Percentiles rank a stretch among this genome's conserved stretches.
Conservation (phyloP, 2,329 filamentous ascomycete genomes). For the Trichoderma sp. region DNA sequence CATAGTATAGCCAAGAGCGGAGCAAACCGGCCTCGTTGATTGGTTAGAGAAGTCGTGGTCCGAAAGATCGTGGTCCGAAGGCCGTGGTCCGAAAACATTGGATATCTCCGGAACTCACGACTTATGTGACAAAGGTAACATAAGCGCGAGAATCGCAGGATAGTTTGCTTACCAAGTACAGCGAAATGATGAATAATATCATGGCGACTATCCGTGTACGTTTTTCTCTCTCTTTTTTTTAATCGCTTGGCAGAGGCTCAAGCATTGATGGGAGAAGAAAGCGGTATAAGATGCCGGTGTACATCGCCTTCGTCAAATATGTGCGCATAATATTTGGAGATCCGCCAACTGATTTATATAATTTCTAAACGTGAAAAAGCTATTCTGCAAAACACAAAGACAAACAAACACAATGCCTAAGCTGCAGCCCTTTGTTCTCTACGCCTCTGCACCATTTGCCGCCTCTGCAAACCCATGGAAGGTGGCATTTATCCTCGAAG, state of each 20-base stretch:
- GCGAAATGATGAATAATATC: no score
- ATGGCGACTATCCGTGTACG: no score
- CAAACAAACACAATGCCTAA: neutral
- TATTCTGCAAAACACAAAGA: neutral
- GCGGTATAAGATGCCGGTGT: neutral
- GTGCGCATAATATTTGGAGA: neutral
- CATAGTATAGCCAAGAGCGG: neutral
- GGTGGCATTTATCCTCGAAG: neutral
- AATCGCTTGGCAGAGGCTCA: neutral
- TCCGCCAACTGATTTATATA: neutral
- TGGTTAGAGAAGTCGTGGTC: neutral
- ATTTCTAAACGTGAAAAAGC: neutral
- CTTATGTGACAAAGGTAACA: neutral
- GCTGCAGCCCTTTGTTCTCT: neutral
- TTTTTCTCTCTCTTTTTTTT: no score
- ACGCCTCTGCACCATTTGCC: neutral
- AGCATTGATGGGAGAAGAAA: neutral
- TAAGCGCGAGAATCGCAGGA: neutral
- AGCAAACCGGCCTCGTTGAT: neutral
- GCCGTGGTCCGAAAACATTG: neutral
- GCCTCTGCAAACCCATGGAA: neutral
- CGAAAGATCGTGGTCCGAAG: neutral
- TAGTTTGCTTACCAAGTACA: neutral
- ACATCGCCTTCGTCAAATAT: neutral
- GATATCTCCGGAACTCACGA: neutral